Evolutionary conservation across 108 stramenopile species (phyloP), one percentile per base, ranked within the genome.

Genomic region (Skeletonema menzelii): DNA sequence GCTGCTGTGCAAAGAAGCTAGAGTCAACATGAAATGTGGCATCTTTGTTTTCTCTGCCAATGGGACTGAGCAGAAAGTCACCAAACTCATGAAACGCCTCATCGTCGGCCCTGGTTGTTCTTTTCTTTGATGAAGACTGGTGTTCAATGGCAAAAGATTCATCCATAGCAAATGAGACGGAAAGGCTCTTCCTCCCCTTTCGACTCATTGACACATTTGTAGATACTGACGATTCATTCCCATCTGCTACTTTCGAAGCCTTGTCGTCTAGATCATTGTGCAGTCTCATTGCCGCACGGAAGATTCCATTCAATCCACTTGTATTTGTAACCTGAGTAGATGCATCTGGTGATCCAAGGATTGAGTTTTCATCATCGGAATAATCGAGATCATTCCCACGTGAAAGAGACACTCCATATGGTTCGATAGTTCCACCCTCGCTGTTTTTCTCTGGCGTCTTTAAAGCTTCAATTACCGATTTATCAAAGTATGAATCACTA

Each of bases 121-220:
- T 66, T 1, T 35, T 26, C 6, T 10, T 15, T 7, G 27, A 34
- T 27, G 65, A 66, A 22, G 72, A 56, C 13, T 22, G 17, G 19
- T 67, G 22, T 34, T 53, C 11, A 46, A 31, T 67, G 27, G 27
- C 60, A 63, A 76, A 76, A 14, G 75, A 76, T 30, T 67, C 68
- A 67, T 61, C 75, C 49, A 20, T 10, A 12, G 75, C 75, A 68
- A 76, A 76, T 27, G 75, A 76, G 3, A 69, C 67, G 28, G 69
- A 77, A 38, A 63, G 46, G 22, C 69, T 77, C 35, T 70, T 53
- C 0, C 49, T 77, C 14, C 35, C 67, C 31, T 55, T 56, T 13
- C 56, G 3, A n/a, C 49, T 53, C 49, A 22, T 34, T 1, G 20
- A 62, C 34, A 32, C 49, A 42, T 44, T 68, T 17, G 26, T 49